Percentiles rank a stretch among this genome's conserved stretches.
Conservation (phyloP, 352 stramenopile species). For the Peronospora farinosa region DNA sequence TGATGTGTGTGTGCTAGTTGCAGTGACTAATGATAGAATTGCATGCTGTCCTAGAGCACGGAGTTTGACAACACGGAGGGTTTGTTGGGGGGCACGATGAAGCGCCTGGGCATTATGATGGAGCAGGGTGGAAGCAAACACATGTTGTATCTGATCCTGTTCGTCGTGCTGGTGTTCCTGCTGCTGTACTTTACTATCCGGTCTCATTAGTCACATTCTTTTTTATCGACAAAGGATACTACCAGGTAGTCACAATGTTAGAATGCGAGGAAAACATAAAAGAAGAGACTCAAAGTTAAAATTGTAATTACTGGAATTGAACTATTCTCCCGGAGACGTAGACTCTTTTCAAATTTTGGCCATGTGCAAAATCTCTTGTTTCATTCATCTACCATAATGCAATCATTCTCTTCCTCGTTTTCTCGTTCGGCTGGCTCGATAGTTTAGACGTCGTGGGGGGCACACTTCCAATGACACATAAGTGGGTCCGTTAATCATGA, state of each 20-base stretch:
- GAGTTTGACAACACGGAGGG: slow-evolving; percentile 84
- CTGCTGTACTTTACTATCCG: slow-evolving; percentile 80
- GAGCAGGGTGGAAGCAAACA: slow-evolving; percentile 83
- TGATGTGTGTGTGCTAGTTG: background rate
- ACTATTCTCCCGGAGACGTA: too few relatives aligned
- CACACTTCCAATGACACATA: too few relatives aligned
- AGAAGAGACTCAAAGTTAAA: too few relatives aligned
- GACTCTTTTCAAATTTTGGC: too few relatives aligned
- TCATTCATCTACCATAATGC: too few relatives aligned
- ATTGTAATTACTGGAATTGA: too few relatives aligned
- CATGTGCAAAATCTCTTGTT: too few relatives aligned
- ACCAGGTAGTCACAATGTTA: background rate
- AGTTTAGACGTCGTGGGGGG: too few relatives aligned
- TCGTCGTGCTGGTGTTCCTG: slow-evolving; percentile 82
- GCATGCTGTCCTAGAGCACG: slow-evolving; percentile 41
- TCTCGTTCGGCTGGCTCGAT: too few relatives aligned
- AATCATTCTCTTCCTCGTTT: too few relatives aligned
- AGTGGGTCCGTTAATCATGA: too few relatives aligned
- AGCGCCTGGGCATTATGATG: slow-evolving; percentile 81
- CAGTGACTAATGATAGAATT: slow-evolving; percentile 2
- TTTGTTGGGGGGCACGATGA: slow-evolving; percentile 80
- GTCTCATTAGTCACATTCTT: slow-evolving; percentile 14
- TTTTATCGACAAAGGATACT: background rate
- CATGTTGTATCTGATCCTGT: slow-evolving; percentile 83
- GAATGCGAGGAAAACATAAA: too few relatives aligned